phyloP scores from a whole-genome alignment of 257 asterid genomes.

The Cordia subcordata region DNA sequence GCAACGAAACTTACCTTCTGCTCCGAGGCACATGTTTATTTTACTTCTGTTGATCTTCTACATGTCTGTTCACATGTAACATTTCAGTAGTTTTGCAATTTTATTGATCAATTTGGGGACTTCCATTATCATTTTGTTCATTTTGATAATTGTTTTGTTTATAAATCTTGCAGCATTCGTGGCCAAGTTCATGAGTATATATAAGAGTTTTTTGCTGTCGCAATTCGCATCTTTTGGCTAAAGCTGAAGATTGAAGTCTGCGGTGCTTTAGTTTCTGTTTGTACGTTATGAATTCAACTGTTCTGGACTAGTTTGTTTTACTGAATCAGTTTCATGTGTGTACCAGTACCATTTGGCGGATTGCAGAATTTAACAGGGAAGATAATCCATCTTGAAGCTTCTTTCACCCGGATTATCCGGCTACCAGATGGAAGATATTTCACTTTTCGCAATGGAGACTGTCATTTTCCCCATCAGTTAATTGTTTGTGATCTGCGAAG shows the following conservation, averaged over 20 bases:
- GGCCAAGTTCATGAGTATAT: constrained; percentile 98
- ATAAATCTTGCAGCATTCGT: constrained; percentile 75
- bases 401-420: too few relatives aligned
- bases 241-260: constrained; percentile 11
- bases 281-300: neutral
- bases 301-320: too few relatives aligned
- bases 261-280: constrained; percentile 1
- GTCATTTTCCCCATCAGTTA: too few relatives aligned
- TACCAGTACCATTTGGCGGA: too few relatives aligned
- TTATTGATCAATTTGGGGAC: neutral
- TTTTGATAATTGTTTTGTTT: neutral
- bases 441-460: too few relatives aligned
- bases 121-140: neutral
- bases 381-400: too few relatives aligned
- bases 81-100: too few relatives aligned
- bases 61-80: too few relatives aligned
- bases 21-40: neutral
- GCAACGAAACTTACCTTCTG: too few relatives aligned
- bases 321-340: neutral
- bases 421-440: too few relatives aligned
- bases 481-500: too few relatives aligned
- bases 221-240: constrained; percentile 68
- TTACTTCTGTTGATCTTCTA: neutral
- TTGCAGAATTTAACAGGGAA: too few relatives aligned
- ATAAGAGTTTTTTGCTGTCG: constrained; percentile 77